These are phyloP conservation scores for Cyclostephanos invisitatus DNA, from an alignment of 108 stramenopile species.

Conservation along the genomic window DNA sequence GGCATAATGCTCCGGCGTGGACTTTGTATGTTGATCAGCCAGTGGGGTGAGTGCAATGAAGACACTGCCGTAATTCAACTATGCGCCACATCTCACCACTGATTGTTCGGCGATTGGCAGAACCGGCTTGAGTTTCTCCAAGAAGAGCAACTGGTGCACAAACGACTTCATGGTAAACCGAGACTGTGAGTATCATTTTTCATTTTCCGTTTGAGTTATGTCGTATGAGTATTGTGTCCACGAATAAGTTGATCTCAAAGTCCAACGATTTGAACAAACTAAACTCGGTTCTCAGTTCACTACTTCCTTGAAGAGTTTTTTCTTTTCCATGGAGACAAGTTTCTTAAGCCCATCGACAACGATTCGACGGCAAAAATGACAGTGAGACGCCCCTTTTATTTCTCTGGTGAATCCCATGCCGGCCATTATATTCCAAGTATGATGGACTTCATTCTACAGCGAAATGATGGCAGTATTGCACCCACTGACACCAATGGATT, in stretches of 20 bases:
- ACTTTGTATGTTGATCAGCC: slow-evolving; percentile 73
- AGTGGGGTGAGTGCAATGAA: slow-evolving; percentile 38
- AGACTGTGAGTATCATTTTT: slow-evolving; percentile 46
- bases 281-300: slow-evolving; percentile 50
- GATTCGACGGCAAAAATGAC: slow-evolving; percentile 10
- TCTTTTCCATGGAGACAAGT: slow-evolving; percentile 73
- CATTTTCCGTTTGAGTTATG: not conserved
- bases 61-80: not conserved
- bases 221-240: not conserved
- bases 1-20: slow-evolving; percentile 88
- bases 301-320: slow-evolving; percentile 86
- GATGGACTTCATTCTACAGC: slow-evolving; percentile 86
- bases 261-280: not conserved
- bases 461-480: slow-evolving; percentile 55
- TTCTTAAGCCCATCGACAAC: slow-evolving; percentile 36
- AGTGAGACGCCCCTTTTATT: slow-evolving; percentile 73
- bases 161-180: slow-evolving; percentile 86
- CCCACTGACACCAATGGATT: slow-evolving; percentile 26
- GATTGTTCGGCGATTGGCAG: slow-evolving; percentile 45
- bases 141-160: slow-evolving; percentile 66
- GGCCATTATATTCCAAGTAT: slow-evolving; percentile 96
- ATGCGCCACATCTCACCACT: not conserved
- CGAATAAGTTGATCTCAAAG: not conserved
- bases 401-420: slow-evolving; percentile 95
- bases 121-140: slow-evolving; percentile 80